phyloP scores from a whole-genome alignment of 495 filamentous ascomycete species.

The Amphirosellinia nigrospora region DNA sequence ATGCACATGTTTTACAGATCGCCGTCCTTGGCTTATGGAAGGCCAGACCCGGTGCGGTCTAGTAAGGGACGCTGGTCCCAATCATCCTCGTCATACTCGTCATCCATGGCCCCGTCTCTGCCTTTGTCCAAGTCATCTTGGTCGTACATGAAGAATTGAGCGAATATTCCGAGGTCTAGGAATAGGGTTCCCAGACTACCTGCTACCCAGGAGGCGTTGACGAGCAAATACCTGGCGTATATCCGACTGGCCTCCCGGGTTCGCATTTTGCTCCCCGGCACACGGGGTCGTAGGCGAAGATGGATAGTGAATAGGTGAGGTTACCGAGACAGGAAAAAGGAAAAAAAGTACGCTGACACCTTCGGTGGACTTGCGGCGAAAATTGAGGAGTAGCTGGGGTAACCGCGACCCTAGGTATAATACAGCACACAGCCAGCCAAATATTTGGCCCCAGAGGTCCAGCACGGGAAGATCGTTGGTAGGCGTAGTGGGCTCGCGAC shows the following conservation, averaged over 20 bases:
- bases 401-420: slow-evolving; percentile 88
- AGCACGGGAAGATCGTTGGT: slow-evolving; percentile 58
- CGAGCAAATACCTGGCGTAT: slow-evolving; percentile 80
- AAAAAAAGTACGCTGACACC: slow-evolving; percentile 94
- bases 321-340: slow-evolving; percentile 96
- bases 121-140: slow-evolving; percentile 39
- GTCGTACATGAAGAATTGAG: slow-evolving; percentile 88
- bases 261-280: slow-evolving; percentile 56
- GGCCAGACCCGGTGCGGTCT: slow-evolving; percentile 34
- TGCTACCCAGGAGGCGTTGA: slow-evolving; percentile 88
- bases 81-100: slow-evolving; percentile 32
- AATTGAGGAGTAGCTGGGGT: slow-evolving; percentile 90
- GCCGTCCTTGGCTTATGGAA: not conserved
- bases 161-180: slow-evolving; percentile 84
- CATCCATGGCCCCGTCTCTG: slow-evolving; percentile 30
- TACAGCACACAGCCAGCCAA: slow-evolving; percentile 83
- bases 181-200: slow-evolving; percentile 88
- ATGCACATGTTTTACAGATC: slow-evolving; percentile 8
- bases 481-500: slow-evolving; percentile 29
- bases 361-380: slow-evolving; percentile 85
- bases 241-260: slow-evolving; percentile 61
- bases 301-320: slow-evolving; percentile 88
- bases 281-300: slow-evolving; percentile 80
- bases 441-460: slow-evolving; percentile 79
- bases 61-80: slow-evolving; percentile 49